These are phyloP conservation scores for Purpureocillium lavendulum DNA, from an alignment of 2,329 filamentous ascomycete species.

Conservation along the genomic window DNA sequence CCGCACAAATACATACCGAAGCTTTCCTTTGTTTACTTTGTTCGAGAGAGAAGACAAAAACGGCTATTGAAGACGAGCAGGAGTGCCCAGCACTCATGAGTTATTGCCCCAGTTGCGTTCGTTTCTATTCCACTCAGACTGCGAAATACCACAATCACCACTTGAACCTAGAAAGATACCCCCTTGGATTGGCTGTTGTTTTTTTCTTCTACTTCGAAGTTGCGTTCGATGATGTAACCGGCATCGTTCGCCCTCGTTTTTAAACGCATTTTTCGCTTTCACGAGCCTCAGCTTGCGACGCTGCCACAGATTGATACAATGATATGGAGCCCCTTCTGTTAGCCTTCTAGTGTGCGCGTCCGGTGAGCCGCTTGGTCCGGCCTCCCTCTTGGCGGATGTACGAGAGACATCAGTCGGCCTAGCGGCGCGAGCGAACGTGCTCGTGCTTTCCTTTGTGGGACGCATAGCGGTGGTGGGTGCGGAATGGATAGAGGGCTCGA, in stretches of 20 bases:
- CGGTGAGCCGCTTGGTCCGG: no score
- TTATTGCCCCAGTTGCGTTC: background rate
- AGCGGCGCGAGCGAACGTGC: no score
- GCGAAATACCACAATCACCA: slow-evolving; percentile 12
- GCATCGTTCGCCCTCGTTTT: background rate
- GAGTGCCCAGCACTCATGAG: background rate
- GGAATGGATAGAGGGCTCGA: slow-evolving; percentile 12
- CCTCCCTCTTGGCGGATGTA: no score
- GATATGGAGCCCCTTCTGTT: no score
- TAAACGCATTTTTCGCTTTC: no score
- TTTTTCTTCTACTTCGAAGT: slow-evolving; percentile 5
- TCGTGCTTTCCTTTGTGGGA: background rate
- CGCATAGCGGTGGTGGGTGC: background rate
- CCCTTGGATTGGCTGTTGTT: slow-evolving; percentile 23
- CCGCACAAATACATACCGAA: no score
- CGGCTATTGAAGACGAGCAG: background rate
- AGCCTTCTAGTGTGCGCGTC: no score
- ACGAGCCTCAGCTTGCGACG: no score
- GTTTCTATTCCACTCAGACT: slow-evolving; percentile 14
- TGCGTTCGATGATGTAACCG: background rate
- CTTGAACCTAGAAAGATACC: slow-evolving; percentile 29
- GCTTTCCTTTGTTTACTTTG: slow-evolving; percentile 2
- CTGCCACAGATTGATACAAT: no score
- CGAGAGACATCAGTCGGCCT: no score
- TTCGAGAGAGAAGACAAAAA: background rate